Percentiles rank a stretch among this genome's conserved stretches.
phyloP scores from a whole-genome alignment of 345 rosid genomes.

The Cardiospermum halicacabum region DNA sequence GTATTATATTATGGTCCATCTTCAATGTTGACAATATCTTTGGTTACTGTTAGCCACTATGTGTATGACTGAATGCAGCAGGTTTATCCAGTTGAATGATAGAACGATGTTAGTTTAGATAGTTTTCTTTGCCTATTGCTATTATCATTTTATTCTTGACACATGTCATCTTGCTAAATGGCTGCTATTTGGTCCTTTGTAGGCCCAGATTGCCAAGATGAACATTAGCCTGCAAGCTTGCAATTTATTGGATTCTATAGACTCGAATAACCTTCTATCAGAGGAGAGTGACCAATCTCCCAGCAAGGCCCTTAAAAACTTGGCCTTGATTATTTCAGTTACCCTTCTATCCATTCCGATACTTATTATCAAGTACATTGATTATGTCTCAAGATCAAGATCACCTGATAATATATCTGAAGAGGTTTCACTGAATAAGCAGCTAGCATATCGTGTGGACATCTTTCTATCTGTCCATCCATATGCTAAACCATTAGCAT shows the following conservation, averaged over 20 bases:
- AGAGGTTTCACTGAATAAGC: slow-evolving; percentile 47
- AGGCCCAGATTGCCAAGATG: slow-evolving; percentile 42
- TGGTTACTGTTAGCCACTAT: background rate
- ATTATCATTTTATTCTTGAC: background rate
- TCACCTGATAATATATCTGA: slow-evolving; percentile 40
- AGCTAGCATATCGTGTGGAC: slow-evolving; percentile 53
- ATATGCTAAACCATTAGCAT: slow-evolving; percentile 59
- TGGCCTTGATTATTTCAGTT: slow-evolving; percentile 49
- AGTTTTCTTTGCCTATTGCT: background rate
- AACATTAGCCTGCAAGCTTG: slow-evolving; percentile 38
- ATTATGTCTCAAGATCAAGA: slow-evolving; percentile 45
- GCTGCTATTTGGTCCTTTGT: slow-evolving; percentile 18
- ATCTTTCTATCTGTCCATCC: slow-evolving; percentile 57
- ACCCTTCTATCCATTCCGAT: slow-evolving; percentile 41
- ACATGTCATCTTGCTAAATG: slow-evolving; percentile 3
- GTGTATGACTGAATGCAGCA: background rate
- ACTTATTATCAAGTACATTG: slow-evolving; percentile 43
- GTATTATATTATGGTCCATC: background rate
- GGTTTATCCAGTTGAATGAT: background rate
- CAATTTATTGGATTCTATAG: slow-evolving; percentile 24
- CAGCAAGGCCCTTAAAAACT: slow-evolving; percentile 34
- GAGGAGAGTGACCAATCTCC: slow-evolving; percentile 27
- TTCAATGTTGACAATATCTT: background rate
- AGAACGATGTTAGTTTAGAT: background rate
- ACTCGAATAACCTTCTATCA: slow-evolving; percentile 14